phyloP scores from a whole-genome alignment of 2,329 filamentous ascomycete species.

The Colletotrichum siamense region DNA sequence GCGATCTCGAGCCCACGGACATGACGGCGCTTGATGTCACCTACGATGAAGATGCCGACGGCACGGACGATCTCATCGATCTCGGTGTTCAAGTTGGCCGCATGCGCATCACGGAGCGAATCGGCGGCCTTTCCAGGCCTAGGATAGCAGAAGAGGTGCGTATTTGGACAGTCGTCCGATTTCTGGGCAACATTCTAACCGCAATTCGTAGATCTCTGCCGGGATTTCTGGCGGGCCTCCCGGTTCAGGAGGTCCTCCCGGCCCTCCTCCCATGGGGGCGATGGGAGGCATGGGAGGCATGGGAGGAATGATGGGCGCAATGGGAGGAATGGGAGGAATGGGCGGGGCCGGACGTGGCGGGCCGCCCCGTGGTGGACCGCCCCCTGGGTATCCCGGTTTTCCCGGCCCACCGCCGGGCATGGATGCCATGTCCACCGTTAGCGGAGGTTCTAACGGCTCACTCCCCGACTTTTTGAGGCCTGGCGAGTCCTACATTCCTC shows the following conservation, averaged over 20 bases:
- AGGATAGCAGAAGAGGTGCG: conserved; percentile 73
- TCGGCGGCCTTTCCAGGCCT: conserved; percentile 75
- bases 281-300: conserved; percentile 13
- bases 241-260: conserved; percentile 15
- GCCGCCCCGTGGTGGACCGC: conserved; percentile 24
- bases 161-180: not conserved
- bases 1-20: conserved; percentile 65
- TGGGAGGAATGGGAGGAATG: not conserved
- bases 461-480: conserved; percentile 66
- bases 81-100: conserved; percentile 75
- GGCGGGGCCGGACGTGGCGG: conserved; percentile 16
- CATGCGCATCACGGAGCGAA: conserved; percentile 75
- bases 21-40: conserved; percentile 69
- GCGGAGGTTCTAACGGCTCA: conserved; percentile 30
- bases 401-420: conserved; percentile 22
- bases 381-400: conserved; percentile 19
- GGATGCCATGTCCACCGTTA: conserved; percentile 25
- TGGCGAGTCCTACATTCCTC: conserved; percentile 69
- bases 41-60: conserved; percentile 69
- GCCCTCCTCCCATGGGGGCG: conserved; percentile 4
- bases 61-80: conserved; percentile 69
- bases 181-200: not conserved
- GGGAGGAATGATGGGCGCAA: conserved; percentile 8
- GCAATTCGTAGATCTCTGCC: conserved; percentile 35
- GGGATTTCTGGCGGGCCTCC: conserved; percentile 32